Conservation (phyloP, 106 monocot species). For the Xerophyta viscosa region DNA sequence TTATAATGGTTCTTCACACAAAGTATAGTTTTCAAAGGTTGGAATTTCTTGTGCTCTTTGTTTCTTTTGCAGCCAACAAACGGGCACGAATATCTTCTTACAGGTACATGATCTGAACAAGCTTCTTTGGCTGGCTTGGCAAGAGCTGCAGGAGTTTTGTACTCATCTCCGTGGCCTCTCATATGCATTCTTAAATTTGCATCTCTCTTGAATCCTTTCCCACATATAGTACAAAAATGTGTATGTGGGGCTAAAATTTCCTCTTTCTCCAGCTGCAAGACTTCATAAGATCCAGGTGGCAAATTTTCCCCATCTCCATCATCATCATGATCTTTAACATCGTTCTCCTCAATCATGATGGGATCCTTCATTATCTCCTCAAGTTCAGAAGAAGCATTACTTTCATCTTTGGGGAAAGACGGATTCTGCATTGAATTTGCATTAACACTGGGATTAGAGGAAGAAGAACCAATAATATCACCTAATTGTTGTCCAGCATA, state of each 20-base stretch:
- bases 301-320: conserved; percentile 47
- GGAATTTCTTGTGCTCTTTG: conserved; percentile 92
- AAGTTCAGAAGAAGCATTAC: conserved; percentile 22
- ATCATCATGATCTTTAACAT: conserved; percentile 48
- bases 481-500: conserved; percentile 10
- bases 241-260: conserved; percentile 93
- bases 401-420: conserved; percentile 4
- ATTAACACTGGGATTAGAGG: conserved; percentile 2
- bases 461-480: conserved; percentile 6
- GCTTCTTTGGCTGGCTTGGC: conserved; percentile 69
- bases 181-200: conserved; percentile 97
- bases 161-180: conserved; percentile 97
- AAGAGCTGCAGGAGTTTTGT: conserved; percentile 76
- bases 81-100: conserved; percentile 84
- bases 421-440: conserved; percentile 7
- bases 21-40: conserved; percentile 81
- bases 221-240: conserved; percentile 81
- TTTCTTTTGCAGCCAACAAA: conserved; percentile 85
- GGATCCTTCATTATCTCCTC: conserved; percentile 16
- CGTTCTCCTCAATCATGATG: conserved; percentile 36
- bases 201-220: conserved; percentile 91
- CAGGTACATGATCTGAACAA: conserved; percentile 19
- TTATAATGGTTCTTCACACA: conserved; percentile 98
- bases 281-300: conserved; percentile 55
- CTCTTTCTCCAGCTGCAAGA: conserved; percentile 81